These are phyloP conservation scores for Hibiscus mutabilis DNA, from an alignment of 345 rosid species.

Conservation along the genomic window DNA sequence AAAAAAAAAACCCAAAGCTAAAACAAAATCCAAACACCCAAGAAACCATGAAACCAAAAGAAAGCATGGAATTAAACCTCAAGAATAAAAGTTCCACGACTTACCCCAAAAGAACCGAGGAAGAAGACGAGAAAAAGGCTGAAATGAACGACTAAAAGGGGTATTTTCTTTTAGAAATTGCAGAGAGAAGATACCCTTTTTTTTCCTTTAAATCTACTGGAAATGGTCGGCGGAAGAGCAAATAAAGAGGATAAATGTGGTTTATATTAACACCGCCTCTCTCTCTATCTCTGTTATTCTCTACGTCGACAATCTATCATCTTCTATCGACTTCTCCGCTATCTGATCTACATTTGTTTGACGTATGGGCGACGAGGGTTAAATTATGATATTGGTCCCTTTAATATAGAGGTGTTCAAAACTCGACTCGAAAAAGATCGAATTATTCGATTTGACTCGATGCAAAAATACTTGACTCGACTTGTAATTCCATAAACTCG, in stretches of 20 bases:
- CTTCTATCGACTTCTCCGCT: neutral
- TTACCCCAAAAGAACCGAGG: neutral
- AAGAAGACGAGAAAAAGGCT: constrained; percentile 1
- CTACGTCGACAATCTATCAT: neutral
- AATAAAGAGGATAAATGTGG: constrained; percentile 1
- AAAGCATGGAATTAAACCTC: neutral
- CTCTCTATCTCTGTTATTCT: neutral
- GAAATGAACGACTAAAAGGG: neutral
- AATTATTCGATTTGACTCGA: too few species aligned
- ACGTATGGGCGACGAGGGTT: neutral
- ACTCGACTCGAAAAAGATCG: too few species aligned
- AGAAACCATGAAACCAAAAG: neutral
- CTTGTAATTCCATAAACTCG: too few species aligned
- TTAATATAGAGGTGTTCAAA: too few species aligned
- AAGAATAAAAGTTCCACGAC: neutral
- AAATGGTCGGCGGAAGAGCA: constrained; percentile 30
- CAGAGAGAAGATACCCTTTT: constrained; percentile 8
- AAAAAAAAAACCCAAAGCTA: too few species aligned
- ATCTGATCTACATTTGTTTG: neutral
- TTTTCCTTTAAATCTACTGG: neutral
- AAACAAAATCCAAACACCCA: neutral
- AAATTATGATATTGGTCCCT: neutral
- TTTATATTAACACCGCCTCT: neutral
- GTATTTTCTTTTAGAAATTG: neutral
- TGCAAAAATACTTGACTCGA: too few species aligned